Percentiles rank a stretch among this genome's conserved stretches.
Conservation (phyloP, 805 yeast species). For the Ogataea sp. region DNA sequence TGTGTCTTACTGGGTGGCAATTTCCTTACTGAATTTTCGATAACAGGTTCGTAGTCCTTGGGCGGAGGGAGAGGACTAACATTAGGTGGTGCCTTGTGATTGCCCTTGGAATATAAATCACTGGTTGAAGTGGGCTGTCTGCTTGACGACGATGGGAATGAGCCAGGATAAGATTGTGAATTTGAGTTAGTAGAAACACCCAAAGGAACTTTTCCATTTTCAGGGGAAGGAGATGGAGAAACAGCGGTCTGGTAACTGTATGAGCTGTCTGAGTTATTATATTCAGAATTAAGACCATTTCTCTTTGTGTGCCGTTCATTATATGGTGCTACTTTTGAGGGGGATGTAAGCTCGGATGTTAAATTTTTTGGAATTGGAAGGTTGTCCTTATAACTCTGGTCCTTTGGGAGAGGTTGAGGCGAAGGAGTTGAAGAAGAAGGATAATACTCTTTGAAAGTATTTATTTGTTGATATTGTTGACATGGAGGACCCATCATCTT, state of each 20-base stretch:
- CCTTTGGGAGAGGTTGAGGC: neutral
- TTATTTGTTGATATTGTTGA: neutral
- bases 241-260: neutral
- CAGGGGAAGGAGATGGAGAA: neutral
- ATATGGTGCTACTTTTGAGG: too few relatives aligned
- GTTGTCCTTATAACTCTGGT: neutral
- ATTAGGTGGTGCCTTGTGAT: neutral
- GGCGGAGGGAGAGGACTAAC: too few relatives aligned
- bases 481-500: constrained; percentile 1
- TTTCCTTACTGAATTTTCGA: neutral
- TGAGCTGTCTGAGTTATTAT: neutral
- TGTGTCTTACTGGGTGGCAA: neutral
- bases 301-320: too few relatives aligned
- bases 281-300: too few relatives aligned
- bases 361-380: neutral
- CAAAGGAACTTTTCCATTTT: neutral
- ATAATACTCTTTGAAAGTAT: neutral
- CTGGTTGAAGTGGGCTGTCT: neutral
- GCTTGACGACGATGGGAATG: neutral
- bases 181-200: neutral
- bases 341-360: too few relatives aligned
- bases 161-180: neutral
- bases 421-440: constrained; percentile 2
- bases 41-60: neutral
- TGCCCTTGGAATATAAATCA: neutral